These are phyloP conservation scores for Laguncularia racemosa DNA, from an alignment of 345 rosid genomes.

Conservation along the genomic window DNA sequence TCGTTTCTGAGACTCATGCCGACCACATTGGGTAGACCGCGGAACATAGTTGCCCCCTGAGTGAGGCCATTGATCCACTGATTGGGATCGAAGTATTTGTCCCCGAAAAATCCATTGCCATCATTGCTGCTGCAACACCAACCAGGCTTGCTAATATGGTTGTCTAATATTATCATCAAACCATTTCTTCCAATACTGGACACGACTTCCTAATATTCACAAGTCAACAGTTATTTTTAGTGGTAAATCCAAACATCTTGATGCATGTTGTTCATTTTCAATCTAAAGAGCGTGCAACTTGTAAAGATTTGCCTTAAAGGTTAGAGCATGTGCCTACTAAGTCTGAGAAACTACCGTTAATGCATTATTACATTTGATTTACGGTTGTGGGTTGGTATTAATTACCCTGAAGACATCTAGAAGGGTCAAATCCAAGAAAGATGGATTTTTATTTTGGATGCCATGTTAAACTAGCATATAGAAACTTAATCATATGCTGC, in stretches of 20 bases:
- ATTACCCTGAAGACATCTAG: constrained; percentile 69
- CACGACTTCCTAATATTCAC: constrained; percentile 49
- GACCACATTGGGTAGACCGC: constrained; percentile 50
- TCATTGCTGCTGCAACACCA: constrained; percentile 79
- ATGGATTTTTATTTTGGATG: constrained; percentile 66
- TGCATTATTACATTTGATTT: too few species aligned
- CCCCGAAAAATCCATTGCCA: constrained; percentile 94
- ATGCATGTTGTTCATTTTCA: too few species aligned
- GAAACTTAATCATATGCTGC: too few species aligned
- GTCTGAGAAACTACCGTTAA: too few species aligned
- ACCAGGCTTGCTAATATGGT: constrained; percentile 78
- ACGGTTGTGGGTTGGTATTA: too few species aligned
- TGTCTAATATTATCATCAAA: constrained; percentile 83
- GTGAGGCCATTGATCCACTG: constrained; percentile 58
- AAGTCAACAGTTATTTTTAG: not conserved
- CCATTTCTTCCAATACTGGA: constrained; percentile 45
- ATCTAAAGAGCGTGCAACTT: too few species aligned
- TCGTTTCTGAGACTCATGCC: constrained; percentile 95
- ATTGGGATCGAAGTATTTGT: constrained; percentile 56
- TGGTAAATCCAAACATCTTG: too few species aligned
- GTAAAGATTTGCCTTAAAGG: too few species aligned
- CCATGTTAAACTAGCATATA: too few species aligned
- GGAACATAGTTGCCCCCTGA: constrained; percentile 54
- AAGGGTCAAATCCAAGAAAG: constrained; percentile 59
- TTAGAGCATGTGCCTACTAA: too few species aligned